Conservation (phyloP, 768 basidiomycete genomes). For the Rhizopogon vulgaris region DNA sequence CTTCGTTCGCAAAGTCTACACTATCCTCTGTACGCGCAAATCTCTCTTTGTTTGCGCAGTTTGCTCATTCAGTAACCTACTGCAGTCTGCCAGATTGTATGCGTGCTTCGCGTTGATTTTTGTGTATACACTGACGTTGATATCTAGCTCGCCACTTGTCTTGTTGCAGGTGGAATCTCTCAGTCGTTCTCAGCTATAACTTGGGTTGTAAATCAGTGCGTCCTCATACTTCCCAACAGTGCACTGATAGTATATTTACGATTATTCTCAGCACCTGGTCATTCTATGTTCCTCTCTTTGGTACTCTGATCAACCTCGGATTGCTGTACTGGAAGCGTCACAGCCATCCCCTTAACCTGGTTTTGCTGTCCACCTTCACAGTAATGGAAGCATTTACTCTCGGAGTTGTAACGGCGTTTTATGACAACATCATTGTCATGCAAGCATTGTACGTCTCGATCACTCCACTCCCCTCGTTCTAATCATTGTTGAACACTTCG, state of each 20-base stretch:
- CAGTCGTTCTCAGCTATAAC: conserved; percentile 50
- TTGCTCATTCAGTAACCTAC: conserved; percentile 3
- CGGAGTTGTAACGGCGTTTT: conserved; percentile 78
- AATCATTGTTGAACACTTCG: conserved; percentile 6
- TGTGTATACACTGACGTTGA: conserved; percentile 1
- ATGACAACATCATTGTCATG: conserved; percentile 65
- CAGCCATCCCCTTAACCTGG: conserved; percentile 80
- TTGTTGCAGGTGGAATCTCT: conserved; percentile 70
- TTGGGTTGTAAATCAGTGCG: conserved; percentile 73
- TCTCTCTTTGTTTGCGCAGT: not conserved
- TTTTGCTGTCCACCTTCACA: conserved; percentile 84
- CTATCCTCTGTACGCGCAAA: conserved; percentile 68
- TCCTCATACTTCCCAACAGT: conserved; percentile 7
- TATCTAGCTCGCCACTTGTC: conserved; percentile 59
- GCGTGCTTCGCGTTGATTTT: conserved; percentile 8
- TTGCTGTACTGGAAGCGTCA: conserved; percentile 91
- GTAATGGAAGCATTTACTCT: conserved; percentile 86
- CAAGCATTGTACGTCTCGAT: conserved; percentile 68
- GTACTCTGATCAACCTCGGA: conserved; percentile 72
- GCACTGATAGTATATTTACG: not conserved
- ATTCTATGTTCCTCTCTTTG: conserved; percentile 73
- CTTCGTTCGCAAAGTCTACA: conserved; percentile 89
- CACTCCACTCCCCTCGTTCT: not conserved
- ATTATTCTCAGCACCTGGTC: conserved; percentile 56
- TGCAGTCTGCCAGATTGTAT: conserved; percentile 69